phyloP scores from a whole-genome alignment of 352 stramenopile species.

The Phytophthora lateralis region DNA sequence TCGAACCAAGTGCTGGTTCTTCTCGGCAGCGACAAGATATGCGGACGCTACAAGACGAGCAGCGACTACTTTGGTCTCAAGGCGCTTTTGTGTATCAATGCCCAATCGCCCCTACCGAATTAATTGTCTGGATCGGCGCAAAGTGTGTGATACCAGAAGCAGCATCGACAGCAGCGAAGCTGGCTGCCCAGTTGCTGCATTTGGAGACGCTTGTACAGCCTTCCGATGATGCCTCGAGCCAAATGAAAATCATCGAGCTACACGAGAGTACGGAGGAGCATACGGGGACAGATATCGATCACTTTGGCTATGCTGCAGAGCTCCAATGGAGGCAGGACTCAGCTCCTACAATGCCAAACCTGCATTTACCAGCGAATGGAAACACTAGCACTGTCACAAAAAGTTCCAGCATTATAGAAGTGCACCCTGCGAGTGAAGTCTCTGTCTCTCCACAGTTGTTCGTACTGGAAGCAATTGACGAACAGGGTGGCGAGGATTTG shows the following conservation, averaged over 20 bases:
- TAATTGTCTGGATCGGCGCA: slow-evolving; percentile 50
- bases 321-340: slow-evolving; percentile 35
- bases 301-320: slow-evolving; percentile 48
- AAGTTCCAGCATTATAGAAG: neutral
- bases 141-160: slow-evolving; percentile 38
- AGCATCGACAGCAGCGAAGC: slow-evolving; percentile 16
- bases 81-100: slow-evolving; percentile 57
- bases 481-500: slow-evolving; percentile 4
- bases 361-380: slow-evolving; percentile 5
- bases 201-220: slow-evolving; percentile 21
- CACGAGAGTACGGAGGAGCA: slow-evolving; percentile 2
- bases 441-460: slow-evolving; percentile 39
- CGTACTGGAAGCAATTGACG: slow-evolving; percentile 31
- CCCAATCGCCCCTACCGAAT: slow-evolving; percentile 4
- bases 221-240: neutral
- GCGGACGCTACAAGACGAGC: slow-evolving; percentile 19
- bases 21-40: slow-evolving; percentile 18
- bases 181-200: slow-evolving; percentile 29
- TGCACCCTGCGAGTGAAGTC: neutral
- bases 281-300: slow-evolving; percentile 20
- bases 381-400: neutral
- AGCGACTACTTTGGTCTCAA: slow-evolving; percentile 35
- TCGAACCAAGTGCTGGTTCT: slow-evolving; percentile 16
- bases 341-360: neutral
- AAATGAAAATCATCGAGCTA: slow-evolving; percentile 14